Evolutionary conservation across 1,284 basidiomycete species (phyloP), one percentile per base, ranked within the genome.

Genomic region (Ustilago loliicola): DNA sequence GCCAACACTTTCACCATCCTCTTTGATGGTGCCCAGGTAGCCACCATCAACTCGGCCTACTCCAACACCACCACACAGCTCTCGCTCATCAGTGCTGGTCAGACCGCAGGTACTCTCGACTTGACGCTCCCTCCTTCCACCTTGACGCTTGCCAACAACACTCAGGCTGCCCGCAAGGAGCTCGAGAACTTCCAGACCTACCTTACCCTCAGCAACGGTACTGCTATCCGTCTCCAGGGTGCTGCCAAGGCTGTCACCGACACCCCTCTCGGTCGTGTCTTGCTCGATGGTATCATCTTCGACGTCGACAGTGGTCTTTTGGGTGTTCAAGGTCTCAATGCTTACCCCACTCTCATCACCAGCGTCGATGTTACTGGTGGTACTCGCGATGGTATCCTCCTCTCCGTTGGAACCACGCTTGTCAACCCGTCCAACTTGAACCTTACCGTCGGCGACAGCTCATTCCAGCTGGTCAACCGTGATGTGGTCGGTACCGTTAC

Each of bases 211-310:
- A 75, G 87, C 90, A 77, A 91, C 89, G 76, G 79, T 21, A 88
- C 89, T 27, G 85, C 88, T 3, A 93, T 93, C 86, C 87, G 88
- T 50, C 89, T 93, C 48, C 87, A 91, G 63, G 93, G 93, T 27
- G 88, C 89, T 68, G 90, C 93, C 48, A 88, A 88, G 32, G 91
- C 93, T 2, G 84, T 93, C 13, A 91, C 92, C 36, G 91, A 90
- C 80, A 90, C 90, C 79, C 91, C 90, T 78, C 88, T 94, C 62
- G 93, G 93, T 47, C 75, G 77, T 10, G 90, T 94, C 61, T 90
- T 90, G 21, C 88, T 94, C n/a, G 89, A 92, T 81, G 89, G 91
- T 2, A 93, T 94, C 84, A 90, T 90, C 76, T 92, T 94, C 83
- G 91, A 92, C 74, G 92, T 93, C 9, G 88, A 91, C n/a, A 91